These are phyloP conservation scores for Gautieria morchelliformis DNA, from an alignment of 768 basidiomycete genomes.

Conservation along the genomic window DNA sequence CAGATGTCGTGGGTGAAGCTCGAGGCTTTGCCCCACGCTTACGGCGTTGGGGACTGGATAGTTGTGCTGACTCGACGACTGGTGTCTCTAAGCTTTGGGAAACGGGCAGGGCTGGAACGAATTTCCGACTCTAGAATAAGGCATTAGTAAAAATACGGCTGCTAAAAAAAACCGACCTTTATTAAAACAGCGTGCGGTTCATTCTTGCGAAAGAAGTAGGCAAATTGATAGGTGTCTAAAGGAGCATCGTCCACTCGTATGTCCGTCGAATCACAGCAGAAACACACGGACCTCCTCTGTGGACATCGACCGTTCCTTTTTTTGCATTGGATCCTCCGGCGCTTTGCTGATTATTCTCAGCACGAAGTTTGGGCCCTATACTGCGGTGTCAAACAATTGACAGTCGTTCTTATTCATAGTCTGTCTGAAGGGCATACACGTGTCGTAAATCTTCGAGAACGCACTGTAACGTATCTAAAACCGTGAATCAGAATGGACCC, in stretches of 20 bases:
- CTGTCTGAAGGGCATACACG: constrained; percentile 31
- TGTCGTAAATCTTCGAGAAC: constrained; percentile 75
- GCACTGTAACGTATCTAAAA: constrained; percentile 48
- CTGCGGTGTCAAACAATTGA: constrained; percentile 25
- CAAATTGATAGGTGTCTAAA: constrained; percentile 81
- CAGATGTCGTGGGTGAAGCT: too few species aligned
- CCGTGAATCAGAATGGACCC: not conserved
- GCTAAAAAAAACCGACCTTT: constrained; percentile 43
- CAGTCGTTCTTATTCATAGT: not conserved
- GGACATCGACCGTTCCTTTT: constrained; percentile 70
- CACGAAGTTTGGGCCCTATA: constrained; percentile 55
- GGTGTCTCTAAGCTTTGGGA: not conserved
- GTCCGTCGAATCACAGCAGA: not conserved
- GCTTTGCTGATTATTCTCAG: constrained; percentile 41
- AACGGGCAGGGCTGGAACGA: not conserved
- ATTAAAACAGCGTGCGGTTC: constrained; percentile 74
- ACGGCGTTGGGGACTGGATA: not conserved
- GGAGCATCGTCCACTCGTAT: not conserved
- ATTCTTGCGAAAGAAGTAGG: constrained; percentile 77
- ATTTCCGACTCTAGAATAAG: not conserved
- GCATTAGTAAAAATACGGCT: not conserved
- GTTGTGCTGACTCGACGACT: not conserved
- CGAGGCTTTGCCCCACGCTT: too few species aligned
- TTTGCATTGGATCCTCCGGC: constrained; percentile 38
- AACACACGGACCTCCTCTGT: constrained; percentile 60